Evolutionary conservation across 805 yeast genomes (phyloP), one percentile per base, ranked within the genome.

Genomic region (Yarrowia divulgata): DNA sequence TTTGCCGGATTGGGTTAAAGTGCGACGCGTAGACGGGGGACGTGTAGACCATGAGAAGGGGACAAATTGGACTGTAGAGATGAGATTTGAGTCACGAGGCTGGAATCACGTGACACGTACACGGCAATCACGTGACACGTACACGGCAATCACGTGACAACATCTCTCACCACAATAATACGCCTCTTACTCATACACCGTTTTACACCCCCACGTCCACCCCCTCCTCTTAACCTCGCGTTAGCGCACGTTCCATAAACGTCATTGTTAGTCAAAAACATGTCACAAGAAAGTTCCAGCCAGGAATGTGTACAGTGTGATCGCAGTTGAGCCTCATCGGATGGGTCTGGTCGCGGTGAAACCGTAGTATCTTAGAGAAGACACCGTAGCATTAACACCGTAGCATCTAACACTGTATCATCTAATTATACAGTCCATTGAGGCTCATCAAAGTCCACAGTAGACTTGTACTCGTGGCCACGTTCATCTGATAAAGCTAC

Each of bases 1-100:
- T 12, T 37, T 50, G 19, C 40, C 57, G 57, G n/a, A 12, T 52
- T 52, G 57, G 57, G 57, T 34, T 52, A 32, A 52, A 52, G 57
- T 52, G 57, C 23, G 18, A 35, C 57, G 57, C 57, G 57, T 50
- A 9, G 48, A 16, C 23, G 32, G 32, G 18, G 50, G 13, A 8
- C 12, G 29, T 19, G 50, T 10, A n/a, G n/a, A n/a, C n/a, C n/a
- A n/a, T n/a, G n/a, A n/a, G n/a, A n/a, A n/a, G n/a, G n/a, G n/a
- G n/a, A n/a, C 29, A 23, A 23, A 23, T 23, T 23, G 29, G 4
- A 23, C 29, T 2, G 4, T 23, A 23, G 29, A 23, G 4, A 23
- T 4, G 29, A 23, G 29, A 23, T 23, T 23, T 4, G 29, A 23
- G 29, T 23, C 29, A n/a, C n/a, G n/a, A n/a, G n/a, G n/a, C n/a